Evolutionary conservation across 2,329 filamentous ascomycete species (phyloP).

Genomic region (Colletotrichum sp.): DNA sequence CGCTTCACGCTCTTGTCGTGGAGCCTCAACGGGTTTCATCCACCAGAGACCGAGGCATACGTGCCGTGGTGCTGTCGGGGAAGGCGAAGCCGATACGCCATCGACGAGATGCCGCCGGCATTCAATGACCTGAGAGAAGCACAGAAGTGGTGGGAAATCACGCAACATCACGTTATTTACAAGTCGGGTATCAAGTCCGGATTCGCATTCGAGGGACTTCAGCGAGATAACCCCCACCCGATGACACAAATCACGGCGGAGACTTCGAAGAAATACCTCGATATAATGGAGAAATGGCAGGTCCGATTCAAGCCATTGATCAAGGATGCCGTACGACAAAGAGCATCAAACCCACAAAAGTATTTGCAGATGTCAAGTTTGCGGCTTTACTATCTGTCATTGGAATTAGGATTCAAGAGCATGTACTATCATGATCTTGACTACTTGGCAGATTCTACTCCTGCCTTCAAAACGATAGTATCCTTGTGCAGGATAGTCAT

Average conservation of each 20-base stretch:
- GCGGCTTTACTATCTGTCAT: neutral
- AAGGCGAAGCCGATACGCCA: neutral
- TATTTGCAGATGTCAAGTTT: neutral
- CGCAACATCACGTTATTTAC: conserved; percentile 5
- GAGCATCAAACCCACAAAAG: neutral
- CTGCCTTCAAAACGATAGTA: neutral
- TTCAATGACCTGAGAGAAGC: neutral
- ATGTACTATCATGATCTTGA: neutral
- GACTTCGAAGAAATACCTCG: conserved; percentile 18
- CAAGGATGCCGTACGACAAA: neutral
- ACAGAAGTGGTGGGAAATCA: neutral
- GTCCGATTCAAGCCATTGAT: neutral
- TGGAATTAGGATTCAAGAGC: neutral
- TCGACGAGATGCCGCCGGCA: neutral
- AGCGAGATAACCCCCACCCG: neutral
- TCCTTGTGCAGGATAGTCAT: neutral
- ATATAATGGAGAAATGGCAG: neutral
- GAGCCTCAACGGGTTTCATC: neutral
- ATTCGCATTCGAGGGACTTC: conserved; percentile 18
- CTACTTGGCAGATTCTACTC: neutral
- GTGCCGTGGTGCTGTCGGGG: conserved; percentile 16
- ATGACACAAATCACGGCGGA: neutral
- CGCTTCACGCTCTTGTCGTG: conserved; percentile 5
- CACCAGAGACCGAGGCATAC: neutral
- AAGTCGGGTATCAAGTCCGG: neutral